Conservation (phyloP, 1,284 basidiomycete species). For the Irpex lacteus region DNA sequence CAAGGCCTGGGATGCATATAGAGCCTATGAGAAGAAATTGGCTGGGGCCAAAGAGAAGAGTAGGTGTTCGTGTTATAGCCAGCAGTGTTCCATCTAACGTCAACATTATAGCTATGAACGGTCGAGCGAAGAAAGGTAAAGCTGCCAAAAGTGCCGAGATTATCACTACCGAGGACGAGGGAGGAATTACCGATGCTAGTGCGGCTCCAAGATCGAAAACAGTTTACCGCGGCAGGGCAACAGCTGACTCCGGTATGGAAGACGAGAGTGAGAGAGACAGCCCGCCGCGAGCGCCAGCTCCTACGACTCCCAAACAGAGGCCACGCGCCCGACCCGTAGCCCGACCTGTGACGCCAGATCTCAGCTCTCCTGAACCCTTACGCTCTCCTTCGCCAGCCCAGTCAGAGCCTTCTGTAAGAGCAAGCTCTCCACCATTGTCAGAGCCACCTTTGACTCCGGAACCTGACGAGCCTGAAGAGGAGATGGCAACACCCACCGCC, state of each 20-base stretch:
- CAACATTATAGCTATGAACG: neutral
- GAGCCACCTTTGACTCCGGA: constrained; percentile 4
- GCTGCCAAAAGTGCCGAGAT: constrained; percentile 36
- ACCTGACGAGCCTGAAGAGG: constrained; percentile 10
- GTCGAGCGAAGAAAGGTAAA: constrained; percentile 28
- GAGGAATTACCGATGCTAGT: constrained; percentile 18
- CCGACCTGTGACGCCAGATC: constrained; percentile 19
- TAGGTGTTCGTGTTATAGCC: constrained; percentile 10
- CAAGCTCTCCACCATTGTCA: constrained; percentile 7
- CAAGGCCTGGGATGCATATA: constrained; percentile 82
- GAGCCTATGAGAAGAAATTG: constrained; percentile 84
- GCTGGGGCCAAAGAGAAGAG: constrained; percentile 62
- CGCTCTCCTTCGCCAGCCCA: constrained; percentile 13
- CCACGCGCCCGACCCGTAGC: constrained; percentile 30
- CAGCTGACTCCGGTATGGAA: constrained; percentile 15
- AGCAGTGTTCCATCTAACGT: neutral
- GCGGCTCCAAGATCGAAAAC: constrained; percentile 10
- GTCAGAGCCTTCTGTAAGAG: constrained; percentile 3
- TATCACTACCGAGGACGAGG: constrained; percentile 44
- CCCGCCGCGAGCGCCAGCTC: neutral
- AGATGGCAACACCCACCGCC: constrained; percentile 18
- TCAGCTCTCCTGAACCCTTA: constrained; percentile 11
- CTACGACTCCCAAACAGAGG: constrained; percentile 35
- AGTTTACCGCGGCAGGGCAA: constrained; percentile 17
- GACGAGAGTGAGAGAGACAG: constrained; percentile 28